Conservation (phyloP, 2,329 filamentous ascomycete species). For the Achaetomium macrosporum region DNA sequence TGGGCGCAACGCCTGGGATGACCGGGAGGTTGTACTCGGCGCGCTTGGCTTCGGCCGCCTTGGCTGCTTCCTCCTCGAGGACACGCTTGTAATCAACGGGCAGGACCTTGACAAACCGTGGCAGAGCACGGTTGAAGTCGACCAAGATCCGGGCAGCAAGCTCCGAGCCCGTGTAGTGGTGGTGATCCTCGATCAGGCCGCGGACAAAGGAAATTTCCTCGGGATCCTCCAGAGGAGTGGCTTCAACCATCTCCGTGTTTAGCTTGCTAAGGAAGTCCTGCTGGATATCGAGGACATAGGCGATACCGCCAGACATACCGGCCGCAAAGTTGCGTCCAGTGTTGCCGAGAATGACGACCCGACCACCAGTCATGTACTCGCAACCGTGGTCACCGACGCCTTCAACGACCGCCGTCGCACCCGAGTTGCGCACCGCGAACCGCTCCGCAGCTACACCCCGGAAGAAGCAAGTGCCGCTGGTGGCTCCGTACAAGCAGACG, state of each 20-base stretch:
- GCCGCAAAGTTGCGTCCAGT: conserved; percentile 96
- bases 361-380: conserved; percentile 98
- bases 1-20: conserved; percentile 61
- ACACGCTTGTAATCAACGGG: conserved; percentile 96
- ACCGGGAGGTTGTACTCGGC: conserved; percentile 75
- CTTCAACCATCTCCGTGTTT: conserved; percentile 96
- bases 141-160: conserved; percentile 85
- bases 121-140: conserved; percentile 90
- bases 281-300: conserved; percentile 86
- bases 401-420: conserved; percentile 92
- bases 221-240: conserved; percentile 75
- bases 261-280: conserved; percentile 88
- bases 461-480: conserved; percentile 89
- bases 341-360: conserved; percentile 76
- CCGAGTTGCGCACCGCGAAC: conserved; percentile 94
- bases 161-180: conserved; percentile 96
- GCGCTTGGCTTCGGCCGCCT: conserved; percentile 78
- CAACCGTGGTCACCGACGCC: conserved; percentile 94
- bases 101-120: conserved; percentile 87
- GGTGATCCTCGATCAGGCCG: conserved; percentile 89
- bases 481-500: conserved; percentile 91
- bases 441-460: conserved; percentile 92
- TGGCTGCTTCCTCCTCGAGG: conserved; percentile 75
- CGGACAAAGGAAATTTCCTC: conserved; percentile 85
- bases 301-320: conserved; percentile 97